Conservation (phyloP, 2,329 filamentous ascomycete species). For the Phialemonium atrogriseum region DNA sequence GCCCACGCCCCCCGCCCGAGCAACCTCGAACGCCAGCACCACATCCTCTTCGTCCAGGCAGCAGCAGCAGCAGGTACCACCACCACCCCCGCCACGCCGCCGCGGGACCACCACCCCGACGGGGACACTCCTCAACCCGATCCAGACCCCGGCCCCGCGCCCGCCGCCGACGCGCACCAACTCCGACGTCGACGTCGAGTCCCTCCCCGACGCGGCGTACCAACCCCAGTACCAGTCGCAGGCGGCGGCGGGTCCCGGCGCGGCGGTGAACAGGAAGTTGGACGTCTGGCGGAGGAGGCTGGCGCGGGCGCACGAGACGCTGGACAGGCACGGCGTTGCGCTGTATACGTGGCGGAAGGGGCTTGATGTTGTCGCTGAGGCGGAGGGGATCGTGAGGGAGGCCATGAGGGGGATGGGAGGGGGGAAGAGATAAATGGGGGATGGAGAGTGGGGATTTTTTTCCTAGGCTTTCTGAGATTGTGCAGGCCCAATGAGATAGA, state of each 20-base stretch:
- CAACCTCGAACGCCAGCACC: conserved; percentile 5
- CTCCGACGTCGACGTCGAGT: conserved; percentile 31
- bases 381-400: conserved; percentile 54
- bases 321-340: conserved; percentile 57
- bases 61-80: conserved; percentile 13
- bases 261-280: conserved; percentile 54
- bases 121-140: conserved; percentile 16
- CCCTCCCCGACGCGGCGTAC: conserved; percentile 4
- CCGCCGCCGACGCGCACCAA: conserved; percentile 25
- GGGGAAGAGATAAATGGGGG: conserved; percentile 8
- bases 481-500: too few relatives aligned
- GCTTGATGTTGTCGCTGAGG: conserved; percentile 59
- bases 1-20: conserved; percentile 6
- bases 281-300: conserved; percentile 65
- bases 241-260: conserved; percentile 6
- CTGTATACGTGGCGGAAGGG: conserved; percentile 69
- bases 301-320: conserved; percentile 50
- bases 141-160: conserved; percentile 18
- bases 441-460: too few relatives aligned
- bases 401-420: conserved; percentile 37
- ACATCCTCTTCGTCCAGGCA: conserved; percentile 1
- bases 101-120: conserved; percentile 32
- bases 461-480: too few relatives aligned
- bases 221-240: too few relatives aligned
- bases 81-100: conserved; percentile 39